phyloP scores from a whole-genome alignment of 2,329 filamentous ascomycete species.

The Epicoccum nigrum region DNA sequence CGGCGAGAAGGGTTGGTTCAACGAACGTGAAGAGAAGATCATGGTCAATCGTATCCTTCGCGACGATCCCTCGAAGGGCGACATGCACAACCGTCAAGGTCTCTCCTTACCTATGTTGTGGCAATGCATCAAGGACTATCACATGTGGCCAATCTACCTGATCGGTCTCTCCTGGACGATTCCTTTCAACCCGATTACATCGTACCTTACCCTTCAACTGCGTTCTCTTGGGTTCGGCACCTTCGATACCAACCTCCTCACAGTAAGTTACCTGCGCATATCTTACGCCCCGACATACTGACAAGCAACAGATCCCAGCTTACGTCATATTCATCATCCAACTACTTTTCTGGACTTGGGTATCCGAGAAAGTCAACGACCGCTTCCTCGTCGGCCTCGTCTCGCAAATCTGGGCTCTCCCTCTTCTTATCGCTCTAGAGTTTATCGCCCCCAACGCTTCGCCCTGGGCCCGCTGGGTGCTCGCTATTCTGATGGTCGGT shows the following conservation, averaged over 20 bases:
- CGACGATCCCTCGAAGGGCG: slow-evolving; percentile 63
- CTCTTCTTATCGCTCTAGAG: slow-evolving; percentile 47
- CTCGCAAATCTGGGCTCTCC: slow-evolving; percentile 50
- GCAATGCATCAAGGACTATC: slow-evolving; percentile 59
- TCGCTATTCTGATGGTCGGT: slow-evolving; percentile 50
- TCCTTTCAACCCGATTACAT: slow-evolving; percentile 37
- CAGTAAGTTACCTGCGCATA: slow-evolving; percentile 22
- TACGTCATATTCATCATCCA: slow-evolving; percentile 56
- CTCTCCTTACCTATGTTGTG: slow-evolving; percentile 57
- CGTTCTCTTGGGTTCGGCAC: slow-evolving; percentile 44
- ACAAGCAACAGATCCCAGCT: slow-evolving; percentile 46
- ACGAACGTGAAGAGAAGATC: slow-evolving; percentile 70
- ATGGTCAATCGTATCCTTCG: slow-evolving; percentile 69
- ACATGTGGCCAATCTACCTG: slow-evolving; percentile 57
- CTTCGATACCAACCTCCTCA: slow-evolving; percentile 48
- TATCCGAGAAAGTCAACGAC: slow-evolving; percentile 58
- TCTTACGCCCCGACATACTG: neutral
- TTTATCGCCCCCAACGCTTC: slow-evolving; percentile 38
- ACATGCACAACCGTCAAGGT: slow-evolving; percentile 66
- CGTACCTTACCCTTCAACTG: slow-evolving; percentile 47
- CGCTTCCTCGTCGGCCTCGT: slow-evolving; percentile 56
- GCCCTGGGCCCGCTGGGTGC: slow-evolving; percentile 47
- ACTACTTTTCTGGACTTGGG: slow-evolving; percentile 58
- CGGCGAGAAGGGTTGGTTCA: slow-evolving; percentile 69
- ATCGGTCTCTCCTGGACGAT: slow-evolving; percentile 47